phyloP scores from a whole-genome alignment of 768 basidiomycete genomes.

The Phlebiopsis gigantea region DNA sequence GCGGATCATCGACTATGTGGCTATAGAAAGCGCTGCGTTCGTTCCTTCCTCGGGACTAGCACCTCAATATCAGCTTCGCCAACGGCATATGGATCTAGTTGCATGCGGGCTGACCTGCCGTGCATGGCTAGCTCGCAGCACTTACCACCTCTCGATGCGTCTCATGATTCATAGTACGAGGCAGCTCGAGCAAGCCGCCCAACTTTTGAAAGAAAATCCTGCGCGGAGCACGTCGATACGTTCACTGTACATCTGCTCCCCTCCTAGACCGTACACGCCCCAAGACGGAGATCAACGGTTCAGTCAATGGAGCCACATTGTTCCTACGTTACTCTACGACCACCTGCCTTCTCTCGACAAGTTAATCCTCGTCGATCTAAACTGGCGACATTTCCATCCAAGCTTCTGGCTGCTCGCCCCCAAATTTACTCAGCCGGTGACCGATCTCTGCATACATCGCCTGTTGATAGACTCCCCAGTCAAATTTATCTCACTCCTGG shows the following conservation, averaged over 20 bases:
- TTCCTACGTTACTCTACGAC: neutral
- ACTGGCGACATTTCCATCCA: neutral
- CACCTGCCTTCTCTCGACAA: neutral
- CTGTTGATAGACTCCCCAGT: neutral
- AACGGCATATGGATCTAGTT: neutral
- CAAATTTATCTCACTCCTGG: neutral
- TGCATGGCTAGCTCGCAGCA: neutral
- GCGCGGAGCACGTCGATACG: constrained; percentile 68
- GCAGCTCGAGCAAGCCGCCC: neutral
- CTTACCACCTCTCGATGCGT: neutral
- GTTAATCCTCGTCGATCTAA: neutral
- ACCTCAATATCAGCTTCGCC: neutral
- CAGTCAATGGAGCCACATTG: neutral
- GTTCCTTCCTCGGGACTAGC: neutral
- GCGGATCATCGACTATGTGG: neutral
- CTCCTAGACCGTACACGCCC: constrained; percentile 18
- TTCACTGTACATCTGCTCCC: constrained; percentile 62
- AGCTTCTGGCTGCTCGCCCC: neutral
- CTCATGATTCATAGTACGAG: neutral
- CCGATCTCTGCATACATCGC: neutral
- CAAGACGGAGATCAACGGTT: neutral
- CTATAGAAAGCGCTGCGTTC: neutral
- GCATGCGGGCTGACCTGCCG: neutral
- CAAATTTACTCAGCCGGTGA: neutral
- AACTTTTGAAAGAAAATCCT: neutral